Conservation (phyloP, 345 rosid species). For the Atalantia buxifolia region DNA sequence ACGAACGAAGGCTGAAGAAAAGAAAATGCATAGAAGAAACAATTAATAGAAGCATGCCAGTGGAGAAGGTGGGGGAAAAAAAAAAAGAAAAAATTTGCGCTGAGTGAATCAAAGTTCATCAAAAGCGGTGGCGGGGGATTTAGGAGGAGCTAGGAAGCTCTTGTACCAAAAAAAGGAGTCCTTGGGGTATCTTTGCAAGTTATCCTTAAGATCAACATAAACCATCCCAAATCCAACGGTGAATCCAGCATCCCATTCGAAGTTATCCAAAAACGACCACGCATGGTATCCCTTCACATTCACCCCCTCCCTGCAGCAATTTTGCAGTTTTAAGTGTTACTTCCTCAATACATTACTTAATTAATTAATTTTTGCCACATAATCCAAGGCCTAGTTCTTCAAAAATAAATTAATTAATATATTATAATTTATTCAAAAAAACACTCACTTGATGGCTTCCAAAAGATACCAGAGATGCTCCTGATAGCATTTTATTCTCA, state of each 20-base stretch:
- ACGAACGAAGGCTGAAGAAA: too few relatives aligned
- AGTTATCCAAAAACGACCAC: slow-evolving; percentile 15
- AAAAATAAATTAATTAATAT: too few relatives aligned
- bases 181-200: slow-evolving; percentile 4
- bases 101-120: too few relatives aligned
- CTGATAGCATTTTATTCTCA: slow-evolving; percentile 22
- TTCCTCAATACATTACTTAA: neutral
- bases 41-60: too few relatives aligned
- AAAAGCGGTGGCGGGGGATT: too few relatives aligned
- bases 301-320: slow-evolving; percentile 3
- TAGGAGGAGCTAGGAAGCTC: slow-evolving; percentile 1
- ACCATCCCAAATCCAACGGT: slow-evolving; percentile 9
- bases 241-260: slow-evolving; percentile 10
- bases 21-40: too few relatives aligned
- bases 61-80: too few relatives aligned
- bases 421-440: too few relatives aligned
- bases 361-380: neutral
- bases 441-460: slow-evolving; percentile 25
- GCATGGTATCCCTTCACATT: slow-evolving; percentile 15
- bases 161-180: slow-evolving; percentile 9
- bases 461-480: slow-evolving; percentile 18
- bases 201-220: slow-evolving; percentile 5
- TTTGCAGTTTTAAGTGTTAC: too few relatives aligned
- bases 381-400: neutral
- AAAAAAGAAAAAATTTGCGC: too few relatives aligned